These are phyloP conservation scores for Agaricus subrufescens DNA, from an alignment of 768 basidiomycete species.

Conservation along the genomic window DNA sequence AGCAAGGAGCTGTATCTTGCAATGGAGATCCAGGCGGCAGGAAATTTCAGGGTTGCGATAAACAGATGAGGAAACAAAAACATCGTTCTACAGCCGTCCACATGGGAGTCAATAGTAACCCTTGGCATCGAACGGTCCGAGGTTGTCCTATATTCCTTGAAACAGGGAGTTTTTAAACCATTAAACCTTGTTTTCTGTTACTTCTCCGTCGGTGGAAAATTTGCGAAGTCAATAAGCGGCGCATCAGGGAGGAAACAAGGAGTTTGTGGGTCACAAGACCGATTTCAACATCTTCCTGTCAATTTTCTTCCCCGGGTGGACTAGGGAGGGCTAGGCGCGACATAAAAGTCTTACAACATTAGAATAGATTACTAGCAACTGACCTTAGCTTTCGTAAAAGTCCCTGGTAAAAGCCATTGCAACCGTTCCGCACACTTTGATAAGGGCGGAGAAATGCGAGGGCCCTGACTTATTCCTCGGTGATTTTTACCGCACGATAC, in stretches of 20 bases:
- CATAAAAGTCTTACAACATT: neutral
- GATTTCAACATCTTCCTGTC: neutral
- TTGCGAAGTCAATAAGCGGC: neutral
- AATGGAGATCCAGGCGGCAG: neutral
- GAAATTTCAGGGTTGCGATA: neutral
- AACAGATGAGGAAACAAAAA: neutral
- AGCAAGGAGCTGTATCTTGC: too few relatives aligned
- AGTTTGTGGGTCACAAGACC: neutral
- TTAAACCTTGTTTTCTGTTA: neutral
- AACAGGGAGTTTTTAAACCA: neutral
- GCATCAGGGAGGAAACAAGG: neutral
- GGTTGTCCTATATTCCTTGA: neutral
- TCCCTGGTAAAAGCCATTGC: neutral
- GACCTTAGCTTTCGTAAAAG: neutral
- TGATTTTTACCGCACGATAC: neutral
- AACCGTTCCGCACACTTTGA: too few relatives aligned
- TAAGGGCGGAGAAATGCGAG: neutral
- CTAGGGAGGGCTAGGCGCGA: neutral
- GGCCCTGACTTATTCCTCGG: neutral
- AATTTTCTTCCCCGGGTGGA: neutral
- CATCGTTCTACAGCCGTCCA: neutral
- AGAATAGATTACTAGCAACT: neutral
- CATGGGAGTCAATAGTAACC: neutral
- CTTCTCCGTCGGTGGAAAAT: neutral
- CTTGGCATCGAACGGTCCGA: neutral